Evolutionary conservation across 345 rosid genomes (phyloP).

Genomic region (Eucalyptus erythrocorys): DNA sequence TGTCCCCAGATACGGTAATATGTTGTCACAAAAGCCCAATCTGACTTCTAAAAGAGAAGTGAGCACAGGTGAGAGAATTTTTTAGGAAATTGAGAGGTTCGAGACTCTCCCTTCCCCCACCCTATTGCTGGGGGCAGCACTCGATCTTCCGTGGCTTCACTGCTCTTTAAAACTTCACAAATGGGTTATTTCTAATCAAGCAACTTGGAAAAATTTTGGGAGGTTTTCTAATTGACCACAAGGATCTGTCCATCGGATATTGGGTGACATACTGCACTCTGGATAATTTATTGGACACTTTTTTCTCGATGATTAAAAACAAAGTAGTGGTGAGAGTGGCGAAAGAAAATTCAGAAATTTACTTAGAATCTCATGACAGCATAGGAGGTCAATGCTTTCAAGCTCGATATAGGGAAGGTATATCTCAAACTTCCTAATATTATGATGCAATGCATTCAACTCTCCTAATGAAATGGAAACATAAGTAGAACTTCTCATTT

Average conservation of each 20-base stretch:
- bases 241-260: not conserved
- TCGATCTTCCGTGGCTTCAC: accelerated
- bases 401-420: not conserved
- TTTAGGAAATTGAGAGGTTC: not conserved
- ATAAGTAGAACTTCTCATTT: not conserved
- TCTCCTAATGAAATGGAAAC: not conserved
- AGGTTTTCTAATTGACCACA: not conserved
- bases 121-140: not conserved
- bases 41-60: not conserved
- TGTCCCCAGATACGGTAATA: not conserved
- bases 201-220: not conserved
- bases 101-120: not conserved
- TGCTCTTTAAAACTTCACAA: not conserved
- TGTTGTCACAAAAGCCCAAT: not conserved
- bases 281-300: not conserved
- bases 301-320: not conserved
- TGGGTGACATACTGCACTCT: not conserved
- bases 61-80: not conserved
- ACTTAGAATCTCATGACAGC: not conserved
- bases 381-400: not conserved
- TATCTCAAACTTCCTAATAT: not conserved
- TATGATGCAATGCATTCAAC: not conserved
- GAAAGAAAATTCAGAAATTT: not conserved
- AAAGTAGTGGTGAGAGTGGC: not conserved
- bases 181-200: not conserved